These are phyloP conservation scores for Somion occarium DNA, from an alignment of 1,284 basidiomycete genomes.

Conservation along the genomic window DNA sequence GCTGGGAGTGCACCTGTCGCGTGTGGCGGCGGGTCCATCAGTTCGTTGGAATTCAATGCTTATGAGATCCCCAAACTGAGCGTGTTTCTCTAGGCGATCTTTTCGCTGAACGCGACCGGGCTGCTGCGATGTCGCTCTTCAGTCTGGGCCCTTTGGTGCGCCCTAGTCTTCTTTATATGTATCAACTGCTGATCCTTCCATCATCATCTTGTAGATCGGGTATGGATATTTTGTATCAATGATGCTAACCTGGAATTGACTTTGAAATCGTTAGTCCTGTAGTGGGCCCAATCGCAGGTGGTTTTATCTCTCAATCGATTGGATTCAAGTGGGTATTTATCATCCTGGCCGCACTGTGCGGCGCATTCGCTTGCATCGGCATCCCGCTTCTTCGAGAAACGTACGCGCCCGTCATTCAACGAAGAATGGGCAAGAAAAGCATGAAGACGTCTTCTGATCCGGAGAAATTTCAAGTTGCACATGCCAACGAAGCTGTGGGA, in stretches of 20 bases:
- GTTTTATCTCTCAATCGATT: conserved; percentile 51
- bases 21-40: conserved; percentile 51
- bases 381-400: conserved; percentile 55
- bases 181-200: not conserved
- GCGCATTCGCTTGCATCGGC: conserved; percentile 37
- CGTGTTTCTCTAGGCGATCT: conserved; percentile 39
- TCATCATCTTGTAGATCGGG: not conserved
- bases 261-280: conserved; percentile 45
- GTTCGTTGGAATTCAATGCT: not conserved
- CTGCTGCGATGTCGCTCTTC: conserved; percentile 60
- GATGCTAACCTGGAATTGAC: too few relatives aligned
- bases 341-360: conserved; percentile 43
- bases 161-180: too few relatives aligned
- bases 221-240: too few relatives aligned
- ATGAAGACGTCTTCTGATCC: conserved; percentile 19
- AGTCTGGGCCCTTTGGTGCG: conserved; percentile 53
- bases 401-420: conserved; percentile 53
- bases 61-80: not conserved
- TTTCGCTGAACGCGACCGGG: conserved; percentile 56
- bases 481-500: conserved; percentile 23
- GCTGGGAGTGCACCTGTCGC: conserved; percentile 56
- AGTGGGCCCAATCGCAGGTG: conserved; percentile 54
- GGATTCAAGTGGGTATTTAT: conserved; percentile 59
- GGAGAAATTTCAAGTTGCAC: conserved; percentile 16
- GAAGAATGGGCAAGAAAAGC: conserved; percentile 32